These are phyloP conservation scores for Candida michaelii DNA, from an alignment of 805 yeast genomes.

Conservation along the genomic window DNA sequence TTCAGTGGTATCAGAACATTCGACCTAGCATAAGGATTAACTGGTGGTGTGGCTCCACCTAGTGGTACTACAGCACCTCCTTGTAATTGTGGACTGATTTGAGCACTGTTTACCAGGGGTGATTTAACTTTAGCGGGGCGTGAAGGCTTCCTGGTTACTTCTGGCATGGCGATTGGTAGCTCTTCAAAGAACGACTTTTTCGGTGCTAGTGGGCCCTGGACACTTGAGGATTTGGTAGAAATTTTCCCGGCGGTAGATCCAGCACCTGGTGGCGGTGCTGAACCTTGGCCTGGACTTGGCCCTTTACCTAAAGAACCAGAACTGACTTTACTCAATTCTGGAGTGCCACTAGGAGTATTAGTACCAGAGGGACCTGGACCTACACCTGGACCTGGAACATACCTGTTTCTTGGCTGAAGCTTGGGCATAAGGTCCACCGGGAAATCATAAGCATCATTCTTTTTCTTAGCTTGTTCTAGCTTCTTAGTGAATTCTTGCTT, in stretches of 20 bases:
- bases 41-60: no score
- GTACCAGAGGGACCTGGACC: no score
- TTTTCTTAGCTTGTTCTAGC: conserved; percentile 50
- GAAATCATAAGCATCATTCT: conserved; percentile 77
- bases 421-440: conserved; percentile 54
- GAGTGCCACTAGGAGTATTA: no score
- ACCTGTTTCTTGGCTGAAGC: no score
- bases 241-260: neutral
- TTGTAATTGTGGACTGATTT: no score
- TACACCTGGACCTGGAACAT: no score
- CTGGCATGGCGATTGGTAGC: conserved; percentile 44
- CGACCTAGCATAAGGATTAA: conserved; percentile 28
- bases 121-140: conserved; percentile 17
- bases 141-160: conserved; percentile 27
- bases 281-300: no score
- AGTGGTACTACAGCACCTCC: no score
- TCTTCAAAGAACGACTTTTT: conserved; percentile 58
- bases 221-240: neutral
- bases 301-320: no score
- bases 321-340: conserved; percentile 5
- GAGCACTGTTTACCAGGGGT: conserved; percentile 16
- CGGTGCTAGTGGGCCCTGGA: neutral
- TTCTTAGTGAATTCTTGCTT: conserved; percentile 20
- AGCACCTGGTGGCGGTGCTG: neutral
- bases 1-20: no score